Evolutionary conservation across 139 green algal genomes (phyloP).

Genomic region (Tetradesmus obliquus): DNA sequence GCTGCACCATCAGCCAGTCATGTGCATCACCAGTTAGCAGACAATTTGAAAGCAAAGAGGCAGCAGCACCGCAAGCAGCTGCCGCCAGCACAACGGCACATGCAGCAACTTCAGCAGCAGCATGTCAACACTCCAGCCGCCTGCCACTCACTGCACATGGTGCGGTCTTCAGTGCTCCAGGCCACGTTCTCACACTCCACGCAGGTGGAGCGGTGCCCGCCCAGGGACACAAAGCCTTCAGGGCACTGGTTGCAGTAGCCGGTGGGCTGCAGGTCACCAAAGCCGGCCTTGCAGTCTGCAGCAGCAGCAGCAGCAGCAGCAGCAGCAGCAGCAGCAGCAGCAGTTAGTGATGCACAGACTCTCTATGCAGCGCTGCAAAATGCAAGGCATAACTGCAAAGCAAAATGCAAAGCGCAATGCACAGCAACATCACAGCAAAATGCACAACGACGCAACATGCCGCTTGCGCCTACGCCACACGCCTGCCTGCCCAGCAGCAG

Average conservation of each 20-base stretch:
- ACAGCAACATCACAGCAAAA: too few species aligned
- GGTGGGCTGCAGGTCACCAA: constrained; percentile 20
- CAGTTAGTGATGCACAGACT: not conserved
- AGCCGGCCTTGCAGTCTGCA: constrained; percentile 21
- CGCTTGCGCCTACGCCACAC: too few species aligned
- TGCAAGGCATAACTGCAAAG: not conserved
- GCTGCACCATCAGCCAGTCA: too few species aligned
- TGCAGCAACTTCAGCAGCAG: not conserved
- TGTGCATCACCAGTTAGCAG: too few species aligned
- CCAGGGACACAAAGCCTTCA: constrained; percentile 14
- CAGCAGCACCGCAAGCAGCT: not conserved
- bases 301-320: not conserved
- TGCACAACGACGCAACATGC: too few species aligned
- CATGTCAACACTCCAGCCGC: not conserved
- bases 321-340: not conserved
- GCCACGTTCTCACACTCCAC: constrained; percentile 34
- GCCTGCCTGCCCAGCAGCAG: not conserved
- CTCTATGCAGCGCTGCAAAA: not conserved
- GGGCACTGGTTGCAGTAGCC: constrained; percentile 22
- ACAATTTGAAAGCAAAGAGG: too few species aligned
- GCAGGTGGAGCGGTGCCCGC: constrained; percentile 11
- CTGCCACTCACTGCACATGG: constrained; percentile 27
- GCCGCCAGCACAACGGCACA: too few species aligned
- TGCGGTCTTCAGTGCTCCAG: constrained; percentile 14
- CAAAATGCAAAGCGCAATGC: too few species aligned